Conservation (phyloP, 768 basidiomycete genomes). For the Naganishia vaughanmartiniae region DNA sequence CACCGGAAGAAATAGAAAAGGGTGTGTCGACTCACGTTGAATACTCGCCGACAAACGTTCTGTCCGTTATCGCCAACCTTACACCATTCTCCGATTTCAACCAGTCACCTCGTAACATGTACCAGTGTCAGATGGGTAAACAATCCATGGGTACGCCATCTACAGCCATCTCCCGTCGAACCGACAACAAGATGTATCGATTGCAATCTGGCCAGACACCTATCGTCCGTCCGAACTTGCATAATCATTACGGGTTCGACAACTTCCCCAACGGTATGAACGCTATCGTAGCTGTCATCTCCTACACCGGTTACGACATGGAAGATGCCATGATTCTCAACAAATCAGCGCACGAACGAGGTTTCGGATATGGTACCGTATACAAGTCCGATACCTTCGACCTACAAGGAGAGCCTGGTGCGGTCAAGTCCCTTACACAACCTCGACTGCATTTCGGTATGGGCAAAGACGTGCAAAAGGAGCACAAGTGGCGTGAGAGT, state of each 20-base stretch:
- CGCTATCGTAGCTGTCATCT: constrained; percentile 98
- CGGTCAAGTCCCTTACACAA: constrained; percentile 58
- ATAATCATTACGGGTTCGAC: constrained; percentile 96
- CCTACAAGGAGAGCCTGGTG: constrained; percentile 73
- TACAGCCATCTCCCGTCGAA: constrained; percentile 83
- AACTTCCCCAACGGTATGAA: constrained; percentile 97
- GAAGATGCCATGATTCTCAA: constrained; percentile 99
- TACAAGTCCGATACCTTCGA: constrained; percentile 94
- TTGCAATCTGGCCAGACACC: constrained; percentile 94
- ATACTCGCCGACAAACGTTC: constrained; percentile 87
- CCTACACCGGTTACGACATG: constrained; percentile 99
- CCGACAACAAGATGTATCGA: constrained; percentile 97
- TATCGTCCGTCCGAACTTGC: constrained; percentile 82
- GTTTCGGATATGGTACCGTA: constrained; percentile 92
- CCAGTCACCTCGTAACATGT: constrained; percentile 73
- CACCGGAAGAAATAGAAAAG: constrained; percentile 72
- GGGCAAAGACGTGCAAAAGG: constrained; percentile 65
- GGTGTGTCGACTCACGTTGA: constrained; percentile 86
- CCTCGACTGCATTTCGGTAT: constrained; percentile 86
- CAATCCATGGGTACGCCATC: constrained; percentile 99
- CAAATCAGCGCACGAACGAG: constrained; percentile 96
- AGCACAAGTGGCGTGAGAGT: constrained; percentile 54
- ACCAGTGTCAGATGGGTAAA: constrained; percentile 98
- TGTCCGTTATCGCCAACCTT: constrained; percentile 93
- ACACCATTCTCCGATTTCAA: constrained; percentile 99